Base-by-base conservation (phyloP, 805 yeast genomes). In the Hanseniaspora hatyaiensis region DNA sequence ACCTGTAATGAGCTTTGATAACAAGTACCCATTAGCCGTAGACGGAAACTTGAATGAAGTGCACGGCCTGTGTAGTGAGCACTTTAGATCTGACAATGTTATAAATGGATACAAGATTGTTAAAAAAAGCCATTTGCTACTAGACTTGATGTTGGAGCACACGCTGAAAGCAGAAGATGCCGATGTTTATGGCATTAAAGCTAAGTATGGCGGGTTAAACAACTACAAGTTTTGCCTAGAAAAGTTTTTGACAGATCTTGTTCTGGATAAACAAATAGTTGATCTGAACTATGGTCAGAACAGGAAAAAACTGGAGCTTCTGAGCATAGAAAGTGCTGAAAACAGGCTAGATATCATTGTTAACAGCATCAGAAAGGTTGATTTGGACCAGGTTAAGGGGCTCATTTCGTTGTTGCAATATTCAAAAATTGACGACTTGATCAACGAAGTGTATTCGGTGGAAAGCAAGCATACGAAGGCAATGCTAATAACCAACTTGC, bases 171-270 rank as follows among this genome's bases (percentile, higher is more conserved):
- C 6, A 11, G 11, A 26, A 26, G 29, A 26, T 26, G 6, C 11
- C 4, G 31, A 49, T 24, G 20, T 50, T n/a, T 52, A 51, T n/a
- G 50, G 49, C 4, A 58, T 63, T n/a, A 55, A 56, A 22, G 39
- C 42, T 1, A 52, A 55, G 8, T 61, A 56, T 50, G 52, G 53
- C 16, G 23, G 54, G 1, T 41, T 60, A 20, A 56, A 56, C 18
- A 61, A 62, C 46, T 63, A 59, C 43, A 58, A 58, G 12, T 63
- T 63, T 55, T 59, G 64, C 2, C 40, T 63, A 32, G 67, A 63
- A 40, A 63, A 62, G 34, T 54, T 63, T 6, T 51, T 63, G 19
- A 60, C 65, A 2, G 47, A 52, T 12, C 57, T 54, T 36, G 52
- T 63, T 8, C 37, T 61, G 18, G 52, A 52, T 4, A 52, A 55